Evolutionary conservation across 257 asterid genomes (phyloP), one percentile per base, ranked within the genome.

Genomic region (Cordia subcordata): DNA sequence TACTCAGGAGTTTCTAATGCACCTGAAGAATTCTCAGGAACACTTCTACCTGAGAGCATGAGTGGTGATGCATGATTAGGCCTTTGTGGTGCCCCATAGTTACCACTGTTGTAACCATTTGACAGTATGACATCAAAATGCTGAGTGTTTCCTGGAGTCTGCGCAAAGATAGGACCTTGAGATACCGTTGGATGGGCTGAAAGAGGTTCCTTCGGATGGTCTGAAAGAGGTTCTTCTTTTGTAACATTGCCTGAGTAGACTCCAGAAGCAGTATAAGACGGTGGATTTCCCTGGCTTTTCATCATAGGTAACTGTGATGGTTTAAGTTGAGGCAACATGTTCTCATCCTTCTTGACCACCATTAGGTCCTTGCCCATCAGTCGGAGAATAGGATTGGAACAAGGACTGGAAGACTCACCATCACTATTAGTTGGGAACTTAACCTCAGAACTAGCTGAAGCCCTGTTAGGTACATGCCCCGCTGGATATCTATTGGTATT

Each of bases 291-390:
- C 69, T 57, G 68, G 68, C 57, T 77, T 8, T 42, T 60, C 64
- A 51, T 45, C 51, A 56, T 27, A 55, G 67, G 57, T 11, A 75
- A 65, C 46, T 72, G 77, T 46, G 68, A 37, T 40, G 75, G 75
- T 68, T 68, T 32, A 42, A 57, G 61, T 71, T 64, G 79, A 19
- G 74, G 75, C 32, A 72, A 60, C 21, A 27, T 53, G 37, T 52
- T 72, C 45, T 80, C 88, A n/a, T 82, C 95, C 56, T 78, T 85
- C 72, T 75, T 88, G 69, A 79, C 75, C 64, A 91, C 90, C 95
- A 86, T 76, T 55, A 91, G 72, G 81, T 91, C 79, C 77, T 91
- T 91, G 13, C 98, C 98, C 98, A 91, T 91, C 72, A 91, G 79
- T 72, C 98, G 77, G 63, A 91, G 75, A 35, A 90, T 82, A 20